Evolutionary conservation across 129 eudicot species (phyloP).

Genomic region (Flaveria robusta): DNA sequence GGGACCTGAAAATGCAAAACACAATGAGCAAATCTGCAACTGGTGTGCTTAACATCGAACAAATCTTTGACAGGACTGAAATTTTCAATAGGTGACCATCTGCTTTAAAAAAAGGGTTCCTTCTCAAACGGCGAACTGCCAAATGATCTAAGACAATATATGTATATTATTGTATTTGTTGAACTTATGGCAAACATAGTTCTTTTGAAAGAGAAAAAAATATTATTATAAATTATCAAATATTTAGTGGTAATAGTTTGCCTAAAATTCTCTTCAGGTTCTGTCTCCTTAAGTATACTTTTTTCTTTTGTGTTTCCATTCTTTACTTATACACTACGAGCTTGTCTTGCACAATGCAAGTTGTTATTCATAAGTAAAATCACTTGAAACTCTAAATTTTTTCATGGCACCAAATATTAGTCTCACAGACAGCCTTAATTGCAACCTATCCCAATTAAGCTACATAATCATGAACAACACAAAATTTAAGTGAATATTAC

Average conservation of each 20-base stretch:
- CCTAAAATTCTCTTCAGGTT: not conserved
- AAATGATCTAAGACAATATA: not conserved
- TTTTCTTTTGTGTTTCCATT: not conserved
- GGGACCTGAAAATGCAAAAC: constrained; percentile 58
- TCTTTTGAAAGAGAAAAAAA: not conserved
- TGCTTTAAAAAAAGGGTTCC: not conserved
- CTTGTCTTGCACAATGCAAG: not conserved
- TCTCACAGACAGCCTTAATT: not conserved
- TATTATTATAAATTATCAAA: not conserved
- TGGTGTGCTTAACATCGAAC: constrained; percentile 19
- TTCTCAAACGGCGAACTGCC: constrained; percentile 11
- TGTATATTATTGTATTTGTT: not conserved
- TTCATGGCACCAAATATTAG: constrained; percentile 14
- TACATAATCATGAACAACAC: constrained; percentile 15
- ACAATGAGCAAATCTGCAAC: constrained; percentile 25
- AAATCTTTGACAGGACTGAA: constrained; percentile 13
- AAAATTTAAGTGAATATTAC: not conserved
- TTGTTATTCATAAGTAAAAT: constrained; percentile 4
- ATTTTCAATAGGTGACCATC: not conserved
- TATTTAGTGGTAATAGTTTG: not conserved
- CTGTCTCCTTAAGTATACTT: not conserved
- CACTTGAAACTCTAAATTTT: constrained; percentile 3
- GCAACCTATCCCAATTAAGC: constrained; percentile 7
- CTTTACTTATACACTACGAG: not conserved
- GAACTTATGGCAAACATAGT: constrained; percentile 5